phyloP scores from a whole-genome alignment of 2,329 filamentous ascomycete species.

The Aspergillus viridinutans region DNA sequence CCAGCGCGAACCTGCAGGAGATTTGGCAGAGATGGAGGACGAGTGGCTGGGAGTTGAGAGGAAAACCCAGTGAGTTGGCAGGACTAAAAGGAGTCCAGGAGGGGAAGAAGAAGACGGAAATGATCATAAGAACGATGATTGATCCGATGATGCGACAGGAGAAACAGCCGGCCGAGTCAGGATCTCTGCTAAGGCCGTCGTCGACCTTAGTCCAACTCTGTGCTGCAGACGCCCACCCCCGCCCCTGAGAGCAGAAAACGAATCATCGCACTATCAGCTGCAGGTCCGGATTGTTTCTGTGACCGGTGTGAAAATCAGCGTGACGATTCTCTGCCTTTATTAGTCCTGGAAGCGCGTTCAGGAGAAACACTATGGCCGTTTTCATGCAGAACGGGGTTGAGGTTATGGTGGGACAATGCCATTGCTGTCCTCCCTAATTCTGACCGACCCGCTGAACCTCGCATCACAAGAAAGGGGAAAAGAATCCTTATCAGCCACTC shows the following conservation, averaged over 20 bases:
- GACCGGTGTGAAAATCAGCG: neutral
- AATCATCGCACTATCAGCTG: slow-evolving; percentile 12
- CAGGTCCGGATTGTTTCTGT: neutral
- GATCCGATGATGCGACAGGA: neutral
- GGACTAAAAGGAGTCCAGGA: slow-evolving; percentile 7
- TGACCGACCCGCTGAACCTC: neutral
- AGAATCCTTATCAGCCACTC: neutral
- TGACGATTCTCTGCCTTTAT: neutral
- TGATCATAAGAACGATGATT: neutral
- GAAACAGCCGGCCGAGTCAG: neutral
- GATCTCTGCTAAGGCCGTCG: neutral
- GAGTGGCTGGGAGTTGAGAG: slow-evolving; percentile 19
- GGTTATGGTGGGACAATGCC: neutral
- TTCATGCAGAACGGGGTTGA: slow-evolving; percentile 10
- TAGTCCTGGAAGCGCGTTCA: neutral
- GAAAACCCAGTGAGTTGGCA: slow-evolving; percentile 12
- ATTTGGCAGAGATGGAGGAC: slow-evolving; percentile 8
- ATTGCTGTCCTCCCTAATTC: neutral
- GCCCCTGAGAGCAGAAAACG: slow-evolving; percentile 15
- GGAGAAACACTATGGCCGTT: neutral
- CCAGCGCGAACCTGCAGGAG: slow-evolving; percentile 30
- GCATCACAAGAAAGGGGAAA: neutral
- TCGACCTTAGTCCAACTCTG: neutral
- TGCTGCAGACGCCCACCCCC: slow-evolving; percentile 1
- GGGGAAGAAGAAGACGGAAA: slow-evolving; percentile 1